phyloP scores from a whole-genome alignment of 169 alveolate genomes.

The Cryptosporidium bovis region DNA sequence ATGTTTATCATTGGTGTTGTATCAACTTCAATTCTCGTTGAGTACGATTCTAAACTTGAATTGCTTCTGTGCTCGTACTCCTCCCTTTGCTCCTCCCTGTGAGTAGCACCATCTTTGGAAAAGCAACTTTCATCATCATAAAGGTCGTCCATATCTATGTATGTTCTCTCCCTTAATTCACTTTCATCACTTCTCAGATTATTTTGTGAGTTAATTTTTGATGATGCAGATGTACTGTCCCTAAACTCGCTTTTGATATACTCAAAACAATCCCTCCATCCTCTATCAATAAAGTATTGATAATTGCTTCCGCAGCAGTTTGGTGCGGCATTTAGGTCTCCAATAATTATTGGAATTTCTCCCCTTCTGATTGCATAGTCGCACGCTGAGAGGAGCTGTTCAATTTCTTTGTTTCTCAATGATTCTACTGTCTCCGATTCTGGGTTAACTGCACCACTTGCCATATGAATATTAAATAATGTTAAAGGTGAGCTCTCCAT shows the following conservation, averaged over 20 bases:
- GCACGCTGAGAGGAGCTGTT: conserved; percentile 85
- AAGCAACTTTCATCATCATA: conserved; percentile 33
- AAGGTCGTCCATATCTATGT: conserved; percentile 59
- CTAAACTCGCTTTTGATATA: conserved; percentile 1
- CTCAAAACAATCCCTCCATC: conserved; percentile 89
- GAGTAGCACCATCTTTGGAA: conserved; percentile 30
- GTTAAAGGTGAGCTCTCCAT: conserved; percentile 82
- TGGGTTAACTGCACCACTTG: conserved; percentile 90
- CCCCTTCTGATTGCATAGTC: conserved; percentile 85
- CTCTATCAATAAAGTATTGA: conserved; percentile 85
- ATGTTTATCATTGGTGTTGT: conserved; percentile 38
- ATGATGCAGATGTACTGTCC: conserved; percentile 21
- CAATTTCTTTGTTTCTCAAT: conserved; percentile 87
- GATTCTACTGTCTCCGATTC: conserved; percentile 87
- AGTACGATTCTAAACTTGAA: conserved; percentile 15
- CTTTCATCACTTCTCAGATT: background rate
- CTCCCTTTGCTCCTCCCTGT: conserved; percentile 2
- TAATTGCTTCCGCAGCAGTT: conserved; percentile 88
- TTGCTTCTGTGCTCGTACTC: conserved; percentile 11
- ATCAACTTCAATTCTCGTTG: conserved; percentile 39
- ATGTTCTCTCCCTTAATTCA: background rate
- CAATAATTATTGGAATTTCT: conserved; percentile 88
- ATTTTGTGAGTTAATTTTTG: conserved; percentile 29
- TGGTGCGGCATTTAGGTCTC: conserved; percentile 91
- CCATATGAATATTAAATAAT: conserved; percentile 88